Evolutionary conservation across 306 rosid genomes (phyloP).

Genomic region (Pterocarpus macrocarpus): DNA sequence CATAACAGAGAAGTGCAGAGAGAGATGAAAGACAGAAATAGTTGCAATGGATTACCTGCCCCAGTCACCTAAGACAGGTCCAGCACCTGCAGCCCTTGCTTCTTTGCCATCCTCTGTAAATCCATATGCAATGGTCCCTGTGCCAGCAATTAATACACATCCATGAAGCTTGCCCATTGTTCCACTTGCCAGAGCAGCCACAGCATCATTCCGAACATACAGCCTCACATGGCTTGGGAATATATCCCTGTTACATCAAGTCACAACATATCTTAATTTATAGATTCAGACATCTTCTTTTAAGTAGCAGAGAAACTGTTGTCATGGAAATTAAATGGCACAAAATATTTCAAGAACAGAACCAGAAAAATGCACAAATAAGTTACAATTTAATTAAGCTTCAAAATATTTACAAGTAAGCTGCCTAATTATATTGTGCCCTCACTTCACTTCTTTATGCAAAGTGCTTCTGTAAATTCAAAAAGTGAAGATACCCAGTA

Average conservation of each 20-base stretch:
- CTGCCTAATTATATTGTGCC: conserved; percentile 10
- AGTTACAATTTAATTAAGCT: conserved; percentile 9
- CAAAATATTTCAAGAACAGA: conserved; percentile 7
- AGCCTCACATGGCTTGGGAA: conserved; percentile 79
- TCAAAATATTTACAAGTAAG: conserved; percentile 4
- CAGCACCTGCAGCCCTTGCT: conserved; percentile 97
- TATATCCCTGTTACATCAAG: conserved; percentile 68
- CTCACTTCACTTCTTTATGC: conserved; percentile 3
- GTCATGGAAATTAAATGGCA: conserved; percentile 3
- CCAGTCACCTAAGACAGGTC: conserved; percentile 98
- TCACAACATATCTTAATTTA: conserved; percentile 24
- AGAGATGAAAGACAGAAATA: conserved; percentile 12
- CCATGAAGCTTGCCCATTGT: conserved; percentile 93
- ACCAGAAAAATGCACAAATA: conserved; percentile 36
- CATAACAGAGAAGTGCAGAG: background rate
- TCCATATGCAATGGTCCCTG: conserved; percentile 94
- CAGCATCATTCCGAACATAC: conserved; percentile 93
- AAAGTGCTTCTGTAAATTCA: conserved; percentile 8
- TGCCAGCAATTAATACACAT: conserved; percentile 94
- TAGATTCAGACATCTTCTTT: conserved; percentile 20
- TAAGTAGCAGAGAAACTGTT: conserved; percentile 22
- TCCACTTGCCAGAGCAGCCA: conserved; percentile 96
- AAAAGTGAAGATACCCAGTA: conserved; percentile 20
- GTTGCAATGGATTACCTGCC: conserved; percentile 69
- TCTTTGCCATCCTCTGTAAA: conserved; percentile 89